Evolutionary conservation across 140 eudicot genomes (phyloP), one percentile per base, ranked within the genome.

Genomic region (Ambrosia hybrid): DNA sequence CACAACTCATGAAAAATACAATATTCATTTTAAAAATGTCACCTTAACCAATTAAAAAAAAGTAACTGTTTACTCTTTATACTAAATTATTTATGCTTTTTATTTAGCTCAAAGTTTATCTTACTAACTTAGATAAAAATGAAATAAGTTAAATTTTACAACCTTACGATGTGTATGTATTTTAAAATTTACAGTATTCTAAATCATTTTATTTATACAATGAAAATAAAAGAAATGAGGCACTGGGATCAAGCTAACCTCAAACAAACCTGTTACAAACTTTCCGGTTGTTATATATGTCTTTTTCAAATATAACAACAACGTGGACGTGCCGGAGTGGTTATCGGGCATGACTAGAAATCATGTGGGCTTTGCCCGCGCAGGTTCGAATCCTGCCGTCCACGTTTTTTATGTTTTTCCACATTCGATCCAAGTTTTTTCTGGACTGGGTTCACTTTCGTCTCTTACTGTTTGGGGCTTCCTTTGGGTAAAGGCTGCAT

Each of bases 331-430:
- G 92, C 96, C 92, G 90, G 90, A 86, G 92, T 89, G 96, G 92
- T 89, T 86, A 89, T 89, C 96, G 90, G 96, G 96, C 94, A 90
- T 87, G 96, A 90, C 94, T 90, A 87, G 94, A 87, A 90, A 90
- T 87, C 94, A 87, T 90, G 95, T 87, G 95, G 95, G 95, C 95
- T 90, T 5, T 87, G 94, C 96, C 88, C 95, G 91, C 91, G 95
- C 95, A 90, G 91, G 95, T 90, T 90, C 95, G 95, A 87, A 90
- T 90, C 96, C 96, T 90, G 91, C 95, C 95, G 89, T 70, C 80
- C 89, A 83, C 95, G 91, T 0, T 8, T 78, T 78, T 3, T n/a
- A n/a, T n/a, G n/a, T n/a, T n/a, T n/a, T n/a, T n/a, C 37, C 12
- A 0, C 11, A 3, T 3, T 9, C 3, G 2, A 8, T 9, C 3